Conservation (phyloP, 1,284 basidiomycete genomes). For the Exobasidium cylindrosporum region DNA sequence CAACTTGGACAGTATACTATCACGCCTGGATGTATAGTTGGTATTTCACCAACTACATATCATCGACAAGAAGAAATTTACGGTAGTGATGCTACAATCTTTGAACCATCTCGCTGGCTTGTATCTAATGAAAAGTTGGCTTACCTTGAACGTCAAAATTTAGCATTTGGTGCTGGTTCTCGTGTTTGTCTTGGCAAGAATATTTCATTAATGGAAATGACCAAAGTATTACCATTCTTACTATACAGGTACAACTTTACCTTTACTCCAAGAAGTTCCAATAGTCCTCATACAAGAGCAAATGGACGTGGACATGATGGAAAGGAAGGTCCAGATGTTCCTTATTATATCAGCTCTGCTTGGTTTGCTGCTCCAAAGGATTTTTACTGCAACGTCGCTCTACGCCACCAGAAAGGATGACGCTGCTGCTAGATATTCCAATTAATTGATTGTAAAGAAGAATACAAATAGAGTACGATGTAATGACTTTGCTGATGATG, state of each 20-base stretch:
- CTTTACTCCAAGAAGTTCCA: not conserved
- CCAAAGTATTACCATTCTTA: constrained; percentile 42
- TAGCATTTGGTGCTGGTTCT: constrained; percentile 38
- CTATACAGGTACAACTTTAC: constrained; percentile 1
- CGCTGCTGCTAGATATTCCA: no score
- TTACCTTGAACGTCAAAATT: constrained; percentile 25
- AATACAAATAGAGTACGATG: no score
- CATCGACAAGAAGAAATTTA: constrained; percentile 42
- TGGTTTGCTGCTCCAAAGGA: not conserved
- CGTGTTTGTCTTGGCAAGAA: constrained; percentile 45
- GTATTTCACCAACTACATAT: constrained; percentile 42
- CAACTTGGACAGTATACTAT: constrained; percentile 36
- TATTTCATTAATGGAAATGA: constrained; percentile 46
- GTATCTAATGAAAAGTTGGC: constrained; percentile 23
- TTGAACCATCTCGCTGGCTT: constrained; percentile 47
- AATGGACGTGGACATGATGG: not conserved
- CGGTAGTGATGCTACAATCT: constrained; percentile 36
- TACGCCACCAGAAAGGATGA: no score
- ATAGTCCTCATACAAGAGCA: not conserved
- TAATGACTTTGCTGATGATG: no score
- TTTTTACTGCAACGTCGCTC: not conserved
- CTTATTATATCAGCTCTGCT: not conserved
- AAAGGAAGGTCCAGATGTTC: not conserved
- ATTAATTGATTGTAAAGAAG: no score
- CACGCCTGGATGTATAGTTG: constrained; percentile 45